A percentile compares a stretch with the other conserved stretches of the same genome.
phyloP scores from a whole-genome alignment of 2,329 filamentous ascomycete genomes.

The Fusarium oxysporum region DNA sequence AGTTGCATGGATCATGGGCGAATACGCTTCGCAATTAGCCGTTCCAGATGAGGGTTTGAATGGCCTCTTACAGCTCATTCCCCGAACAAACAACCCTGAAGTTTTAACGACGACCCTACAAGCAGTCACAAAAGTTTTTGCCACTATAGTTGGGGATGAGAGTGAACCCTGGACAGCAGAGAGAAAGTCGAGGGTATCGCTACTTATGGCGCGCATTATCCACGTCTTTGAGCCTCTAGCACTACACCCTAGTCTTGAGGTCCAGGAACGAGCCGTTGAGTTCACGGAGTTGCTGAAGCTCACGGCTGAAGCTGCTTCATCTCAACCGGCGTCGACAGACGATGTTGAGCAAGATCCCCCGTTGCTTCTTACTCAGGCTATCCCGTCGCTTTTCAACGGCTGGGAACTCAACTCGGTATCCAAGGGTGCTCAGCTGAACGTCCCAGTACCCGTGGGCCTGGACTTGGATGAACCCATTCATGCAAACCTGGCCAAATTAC shows the following conservation, averaged over 20 bases:
- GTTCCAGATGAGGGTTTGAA: conserved; percentile 79
- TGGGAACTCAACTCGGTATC: conserved; percentile 95
- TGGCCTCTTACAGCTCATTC: conserved; percentile 75
- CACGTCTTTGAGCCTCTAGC: conserved; percentile 84
- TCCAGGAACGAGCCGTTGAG: conserved; percentile 94
- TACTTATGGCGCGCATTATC: conserved; percentile 84
- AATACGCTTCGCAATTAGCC: conserved; percentile 81
- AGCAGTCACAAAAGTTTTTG: conserved; percentile 86
- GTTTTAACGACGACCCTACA: conserved; percentile 85
- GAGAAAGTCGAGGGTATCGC: conserved; percentile 77
- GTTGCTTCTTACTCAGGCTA: conserved; percentile 86
- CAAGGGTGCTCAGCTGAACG: conserved; percentile 82
- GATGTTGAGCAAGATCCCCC: conserved; percentile 74
- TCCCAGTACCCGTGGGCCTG: conserved; percentile 80
- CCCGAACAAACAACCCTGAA: conserved; percentile 68
- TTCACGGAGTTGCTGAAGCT: conserved; percentile 91
- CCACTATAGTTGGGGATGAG: conserved; percentile 74
- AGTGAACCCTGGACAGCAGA: conserved; percentile 76
- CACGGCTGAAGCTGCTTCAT: conserved; percentile 81
- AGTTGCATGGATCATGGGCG: conserved; percentile 87
- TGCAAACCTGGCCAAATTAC: conserved; percentile 73
- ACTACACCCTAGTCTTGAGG: conserved; percentile 87
- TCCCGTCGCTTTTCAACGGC: conserved; percentile 87
- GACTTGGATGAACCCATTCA: conserved; percentile 88
- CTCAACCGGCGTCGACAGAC: conserved; percentile 69